These are phyloP conservation scores for Miscanthus lutarioriparius DNA, from an alignment of 176 grass and related monocot genomes.

Conservation along the genomic window DNA sequence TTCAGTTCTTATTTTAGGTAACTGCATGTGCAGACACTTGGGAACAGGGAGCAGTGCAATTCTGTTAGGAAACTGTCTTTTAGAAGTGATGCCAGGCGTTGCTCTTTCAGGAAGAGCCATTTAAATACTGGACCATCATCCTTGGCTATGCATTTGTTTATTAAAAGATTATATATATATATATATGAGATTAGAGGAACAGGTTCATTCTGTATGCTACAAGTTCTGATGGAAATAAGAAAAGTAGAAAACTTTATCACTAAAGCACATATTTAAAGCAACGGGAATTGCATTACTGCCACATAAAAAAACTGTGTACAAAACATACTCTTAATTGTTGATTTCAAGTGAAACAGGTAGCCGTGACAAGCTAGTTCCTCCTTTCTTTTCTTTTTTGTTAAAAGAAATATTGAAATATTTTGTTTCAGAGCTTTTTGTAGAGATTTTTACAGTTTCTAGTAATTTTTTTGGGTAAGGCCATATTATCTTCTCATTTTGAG, in stretches of 20 bases:
- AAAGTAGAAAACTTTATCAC: not conserved
- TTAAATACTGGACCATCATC: not conserved
- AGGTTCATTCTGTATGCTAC: not conserved
- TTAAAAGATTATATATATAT: not conserved
- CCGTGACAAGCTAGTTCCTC: too few relatives aligned
- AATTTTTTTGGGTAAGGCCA: not conserved
- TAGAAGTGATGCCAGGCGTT: constrained; percentile 12
- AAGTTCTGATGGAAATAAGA: not conserved
- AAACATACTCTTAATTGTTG: not conserved
- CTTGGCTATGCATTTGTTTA: not conserved
- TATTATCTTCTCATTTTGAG: not conserved
- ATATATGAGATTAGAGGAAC: not conserved
- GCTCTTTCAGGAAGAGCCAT: not conserved
- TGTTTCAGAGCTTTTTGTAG: not conserved
- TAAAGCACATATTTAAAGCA: not conserved
- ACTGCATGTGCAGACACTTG: constrained; percentile 25
- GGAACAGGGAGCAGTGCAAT: not conserved
- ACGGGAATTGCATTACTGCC: not conserved
- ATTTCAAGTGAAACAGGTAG: not conserved
- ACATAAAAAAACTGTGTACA: too few relatives aligned
- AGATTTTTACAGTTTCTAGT: not conserved
- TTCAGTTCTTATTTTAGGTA: constrained; percentile 7
- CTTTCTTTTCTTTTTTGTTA: not conserved
- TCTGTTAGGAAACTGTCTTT: constrained; percentile 19
- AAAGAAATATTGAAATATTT: not conserved